Conservation (phyloP, 352 stramenopile species). For the Phytophthora capsici region DNA sequence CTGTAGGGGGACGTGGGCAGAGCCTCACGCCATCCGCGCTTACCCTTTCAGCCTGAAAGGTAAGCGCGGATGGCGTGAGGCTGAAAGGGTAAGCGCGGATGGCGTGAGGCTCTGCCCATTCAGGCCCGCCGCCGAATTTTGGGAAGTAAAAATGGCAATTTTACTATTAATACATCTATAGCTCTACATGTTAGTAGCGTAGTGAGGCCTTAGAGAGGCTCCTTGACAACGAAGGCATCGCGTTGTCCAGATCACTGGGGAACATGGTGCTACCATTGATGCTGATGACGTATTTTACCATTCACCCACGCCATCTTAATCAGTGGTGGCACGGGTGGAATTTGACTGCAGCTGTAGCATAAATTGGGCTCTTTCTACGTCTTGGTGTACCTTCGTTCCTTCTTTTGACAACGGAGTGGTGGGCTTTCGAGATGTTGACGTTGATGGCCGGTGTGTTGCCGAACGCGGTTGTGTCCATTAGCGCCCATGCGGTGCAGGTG, state of each 20-base stretch:
- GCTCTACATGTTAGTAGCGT: conserved; percentile 67
- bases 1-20: no score
- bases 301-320: conserved; percentile 17
- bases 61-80: no score
- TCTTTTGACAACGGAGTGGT: conserved; percentile 81
- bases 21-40: no score
- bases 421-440: conserved; percentile 77
- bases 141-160: no score
- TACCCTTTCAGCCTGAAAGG: no score
- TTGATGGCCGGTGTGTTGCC: conserved; percentile 73
- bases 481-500: conserved; percentile 73
- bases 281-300: conserved; percentile 64
- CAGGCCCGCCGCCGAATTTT: no score
- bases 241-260: conserved; percentile 62
- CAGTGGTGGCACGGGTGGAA: conserved; percentile 78
- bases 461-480: conserved; percentile 65
- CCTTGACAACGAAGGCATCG: conserved; percentile 75
- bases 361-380: conserved; percentile 64
- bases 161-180: no score
- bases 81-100: no score
- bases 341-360: conserved; percentile 44
- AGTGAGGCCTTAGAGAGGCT: no score
- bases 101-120: no score
- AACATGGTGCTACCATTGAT: conserved; percentile 57
- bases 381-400: conserved; percentile 68